A percentile compares a stretch with the other conserved stretches of the same genome.
Conservation (phyloP, 805 yeast genomes). For the Candida oleophila region DNA sequence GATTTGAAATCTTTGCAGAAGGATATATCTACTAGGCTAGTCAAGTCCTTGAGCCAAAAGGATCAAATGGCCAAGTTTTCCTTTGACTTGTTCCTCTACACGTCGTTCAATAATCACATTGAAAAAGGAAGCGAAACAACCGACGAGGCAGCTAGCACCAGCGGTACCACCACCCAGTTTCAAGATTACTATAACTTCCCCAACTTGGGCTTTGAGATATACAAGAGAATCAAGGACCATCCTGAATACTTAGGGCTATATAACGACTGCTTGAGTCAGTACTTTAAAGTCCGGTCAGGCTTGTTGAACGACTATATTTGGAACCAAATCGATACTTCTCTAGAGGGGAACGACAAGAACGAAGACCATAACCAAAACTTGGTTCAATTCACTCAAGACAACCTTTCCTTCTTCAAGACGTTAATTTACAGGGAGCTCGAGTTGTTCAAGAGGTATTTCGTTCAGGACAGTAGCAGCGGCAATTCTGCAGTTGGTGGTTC, state of each 20-base stretch:
- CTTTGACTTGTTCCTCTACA: slow-evolving; percentile 63
- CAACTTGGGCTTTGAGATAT: slow-evolving; percentile 34
- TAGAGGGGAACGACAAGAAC: slow-evolving; percentile 8
- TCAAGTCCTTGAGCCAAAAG: slow-evolving; percentile 15
- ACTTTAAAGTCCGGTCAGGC: slow-evolving; percentile 55
- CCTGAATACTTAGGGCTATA: slow-evolving; percentile 65
- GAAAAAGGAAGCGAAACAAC: slow-evolving; percentile 5
- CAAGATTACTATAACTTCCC: slow-evolving; percentile 21
- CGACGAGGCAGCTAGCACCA: background rate
- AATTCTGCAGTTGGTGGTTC: background rate
- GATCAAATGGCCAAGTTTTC: slow-evolving; percentile 30
- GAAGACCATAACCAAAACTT: slow-evolving; percentile 30
- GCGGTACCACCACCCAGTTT: background rate
- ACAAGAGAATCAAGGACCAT: slow-evolving; percentile 35
- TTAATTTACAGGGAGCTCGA: slow-evolving; percentile 60
- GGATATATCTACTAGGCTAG: slow-evolving; percentile 9
- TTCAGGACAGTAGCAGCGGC: slow-evolving; percentile 5
- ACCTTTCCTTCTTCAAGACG: slow-evolving; percentile 58
- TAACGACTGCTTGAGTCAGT: slow-evolving; percentile 62
- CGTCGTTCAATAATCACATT: slow-evolving; percentile 47
- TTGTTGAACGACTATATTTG: slow-evolving; percentile 44
- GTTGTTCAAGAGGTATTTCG: slow-evolving; percentile 57
- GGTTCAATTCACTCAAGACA: slow-evolving; percentile 61
- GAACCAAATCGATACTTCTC: slow-evolving; percentile 29
- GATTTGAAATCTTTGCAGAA: slow-evolving; percentile 36